phyloP scores from a whole-genome alignment of 148 eudicot genomes.

The Euryodendron excelsum region DNA sequence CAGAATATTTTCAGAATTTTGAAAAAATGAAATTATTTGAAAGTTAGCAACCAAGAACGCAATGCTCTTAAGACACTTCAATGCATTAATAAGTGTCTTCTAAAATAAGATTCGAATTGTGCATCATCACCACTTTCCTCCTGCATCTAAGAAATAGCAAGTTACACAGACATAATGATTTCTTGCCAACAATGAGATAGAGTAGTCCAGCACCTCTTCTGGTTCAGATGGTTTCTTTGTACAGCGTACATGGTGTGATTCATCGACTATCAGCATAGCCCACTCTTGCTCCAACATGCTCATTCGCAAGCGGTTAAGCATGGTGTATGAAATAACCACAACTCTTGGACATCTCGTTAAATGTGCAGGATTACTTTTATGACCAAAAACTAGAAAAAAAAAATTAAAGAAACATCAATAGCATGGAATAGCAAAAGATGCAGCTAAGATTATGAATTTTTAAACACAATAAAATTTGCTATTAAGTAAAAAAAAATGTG shows the following conservation, averaged over 20 bases:
- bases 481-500: background rate
- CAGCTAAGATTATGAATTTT: background rate
- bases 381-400: slow-evolving; percentile 67
- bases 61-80: background rate
- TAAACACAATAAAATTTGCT: too few species aligned
- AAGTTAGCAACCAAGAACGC: background rate
- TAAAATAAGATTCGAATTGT: background rate
- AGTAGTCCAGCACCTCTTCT: slow-evolving; percentile 58
- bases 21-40: too few species aligned
- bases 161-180: background rate
- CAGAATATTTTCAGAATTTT: background rate
- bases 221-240: slow-evolving; percentile 67
- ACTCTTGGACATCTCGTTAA: slow-evolving; percentile 66
- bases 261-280: slow-evolving; percentile 86
- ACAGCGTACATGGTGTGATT: slow-evolving; percentile 93
- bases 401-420: background rate
- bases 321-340: slow-evolving; percentile 84
- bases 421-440: slow-evolving; percentile 6
- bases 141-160: background rate
- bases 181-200: slow-evolving; percentile 6
- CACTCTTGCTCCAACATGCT: slow-evolving; percentile 72
- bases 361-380: slow-evolving; percentile 66
- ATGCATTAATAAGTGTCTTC: background rate
- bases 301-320: slow-evolving; percentile 72
- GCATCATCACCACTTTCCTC: background rate